These are phyloP conservation scores for Balakata baccata DNA, from an alignment of 345 rosid genomes.

Conservation along the genomic window DNA sequence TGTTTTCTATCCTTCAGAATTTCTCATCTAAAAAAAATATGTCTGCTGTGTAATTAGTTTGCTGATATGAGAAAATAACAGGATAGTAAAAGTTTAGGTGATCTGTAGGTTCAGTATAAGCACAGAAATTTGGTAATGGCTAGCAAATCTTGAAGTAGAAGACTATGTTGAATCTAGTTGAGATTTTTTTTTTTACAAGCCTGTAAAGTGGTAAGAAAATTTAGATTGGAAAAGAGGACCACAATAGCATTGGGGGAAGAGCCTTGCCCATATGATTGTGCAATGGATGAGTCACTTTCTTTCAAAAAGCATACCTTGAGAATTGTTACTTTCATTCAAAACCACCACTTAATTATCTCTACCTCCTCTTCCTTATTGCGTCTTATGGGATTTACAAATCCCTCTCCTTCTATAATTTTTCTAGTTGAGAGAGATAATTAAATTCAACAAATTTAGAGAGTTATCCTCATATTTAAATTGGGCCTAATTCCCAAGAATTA, in stretches of 20 bases:
- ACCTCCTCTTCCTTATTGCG: not conserved
- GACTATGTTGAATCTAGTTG: not conserved
- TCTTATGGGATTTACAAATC: not conserved
- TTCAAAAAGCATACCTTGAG: conserved; percentile 1
- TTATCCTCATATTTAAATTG: not conserved
- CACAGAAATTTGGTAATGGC: not conserved
- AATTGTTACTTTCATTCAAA: conserved; percentile 14
- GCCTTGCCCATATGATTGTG: conserved; percentile 9
- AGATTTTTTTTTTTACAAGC: not conserved
- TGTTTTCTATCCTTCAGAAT: not conserved
- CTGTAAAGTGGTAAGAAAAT: not conserved
- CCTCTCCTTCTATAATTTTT: not conserved
- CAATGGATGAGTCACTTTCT: conserved; percentile 6
- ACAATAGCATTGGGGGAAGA: not conserved
- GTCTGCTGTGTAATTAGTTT: not conserved
- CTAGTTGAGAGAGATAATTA: not conserved
- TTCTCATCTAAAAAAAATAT: not conserved
- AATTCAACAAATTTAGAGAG: not conserved
- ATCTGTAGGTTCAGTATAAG: not conserved
- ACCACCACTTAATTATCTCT: not conserved
- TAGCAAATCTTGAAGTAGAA: not conserved
- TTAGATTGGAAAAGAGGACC: conserved; percentile 2
- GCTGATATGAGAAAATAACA: not conserved
- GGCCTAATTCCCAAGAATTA: not conserved
- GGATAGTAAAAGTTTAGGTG: not conserved